These are phyloP conservation scores for Tuber magnatum DNA, from an alignment of 495 filamentous ascomycete species.

Conservation along the genomic window DNA sequence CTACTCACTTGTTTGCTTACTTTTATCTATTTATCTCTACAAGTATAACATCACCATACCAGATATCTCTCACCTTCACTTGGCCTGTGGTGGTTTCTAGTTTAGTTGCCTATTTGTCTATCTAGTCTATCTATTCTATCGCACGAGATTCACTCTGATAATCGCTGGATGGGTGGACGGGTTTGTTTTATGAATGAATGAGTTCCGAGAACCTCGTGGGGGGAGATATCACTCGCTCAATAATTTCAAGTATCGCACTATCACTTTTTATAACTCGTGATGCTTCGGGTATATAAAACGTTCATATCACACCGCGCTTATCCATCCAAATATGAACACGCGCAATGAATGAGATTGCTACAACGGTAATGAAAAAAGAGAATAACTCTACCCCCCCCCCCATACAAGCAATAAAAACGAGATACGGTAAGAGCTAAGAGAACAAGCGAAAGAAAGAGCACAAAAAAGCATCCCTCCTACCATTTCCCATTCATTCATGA, in stretches of 20 bases:
- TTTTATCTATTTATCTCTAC: background rate
- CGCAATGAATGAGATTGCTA: background rate
- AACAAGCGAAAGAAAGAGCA: background rate
- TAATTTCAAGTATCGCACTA: background rate
- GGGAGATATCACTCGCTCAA: background rate
- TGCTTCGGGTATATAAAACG: background rate
- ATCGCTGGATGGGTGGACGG: background rate
- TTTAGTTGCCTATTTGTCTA: background rate
- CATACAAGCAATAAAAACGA: background rate
- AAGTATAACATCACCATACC: background rate
- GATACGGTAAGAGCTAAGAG: background rate
- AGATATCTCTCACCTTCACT: background rate
- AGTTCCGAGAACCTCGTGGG: background rate
- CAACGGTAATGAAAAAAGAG: background rate
- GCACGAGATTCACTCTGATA: background rate
- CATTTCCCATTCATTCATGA: background rate
- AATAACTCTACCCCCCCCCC: background rate
- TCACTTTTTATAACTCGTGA: background rate
- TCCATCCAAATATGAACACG: slow-evolving; percentile 1
- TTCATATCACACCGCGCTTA: background rate
- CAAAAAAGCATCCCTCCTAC: background rate
- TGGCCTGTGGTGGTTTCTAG: background rate
- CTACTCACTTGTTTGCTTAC: background rate
- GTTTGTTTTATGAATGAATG: background rate
- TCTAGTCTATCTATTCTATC: background rate